Base-by-base conservation (phyloP, 2,329 filamentous ascomycete species). In the Pestalotiopsis sp. region DNA sequence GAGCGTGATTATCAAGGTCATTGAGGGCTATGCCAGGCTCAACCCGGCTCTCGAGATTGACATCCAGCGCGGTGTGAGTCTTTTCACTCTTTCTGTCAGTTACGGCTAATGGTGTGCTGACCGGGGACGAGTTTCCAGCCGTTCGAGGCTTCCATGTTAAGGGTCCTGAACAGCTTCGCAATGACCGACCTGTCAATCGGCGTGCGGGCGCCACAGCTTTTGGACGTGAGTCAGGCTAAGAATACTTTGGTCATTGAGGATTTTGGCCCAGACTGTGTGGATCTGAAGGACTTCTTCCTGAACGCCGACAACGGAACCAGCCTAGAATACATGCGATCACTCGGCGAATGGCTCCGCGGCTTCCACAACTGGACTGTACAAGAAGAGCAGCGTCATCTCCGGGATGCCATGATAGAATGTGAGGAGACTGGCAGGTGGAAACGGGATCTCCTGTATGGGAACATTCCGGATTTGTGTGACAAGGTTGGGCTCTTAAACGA, bases 391-490 rank as follows among this genome's bases (percentile, higher is more conserved):
- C 41, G 57, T 2, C 66, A 58, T 2, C 70, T 80, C 3, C 67
- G 49, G 1, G 59, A 25, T 2, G 45, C 68, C 0, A 70, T 80
- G 2, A 69, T 71, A 17, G 68, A 70, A 31, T 82, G 83, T 52
- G 68, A 74, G 39, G 45, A 73, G 9, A 81, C 82, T 79, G 72
- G 78, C 9, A 69, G 77, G 5, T 68, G 82, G 20, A 84, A 83
- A 69, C 78, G 77, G 58, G 70, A 70, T 2, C 72, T 81, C 41
- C 83, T 80, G 14, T 84, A 84, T 56, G 76, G 74, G 14, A 74
- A 71, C 20, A 72, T 83, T 23, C 61, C 82, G 4, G 67, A 73
- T 3, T 75, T 77, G 1, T 74, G 83, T 1, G 74, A 75, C 13
- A 72, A 73, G 11, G 80, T 78, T 38, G 81, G 81, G 0, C 70